These are phyloP conservation scores for Tremella yokohamensis DNA, from an alignment of 768 basidiomycete species.

Conservation along the genomic window DNA sequence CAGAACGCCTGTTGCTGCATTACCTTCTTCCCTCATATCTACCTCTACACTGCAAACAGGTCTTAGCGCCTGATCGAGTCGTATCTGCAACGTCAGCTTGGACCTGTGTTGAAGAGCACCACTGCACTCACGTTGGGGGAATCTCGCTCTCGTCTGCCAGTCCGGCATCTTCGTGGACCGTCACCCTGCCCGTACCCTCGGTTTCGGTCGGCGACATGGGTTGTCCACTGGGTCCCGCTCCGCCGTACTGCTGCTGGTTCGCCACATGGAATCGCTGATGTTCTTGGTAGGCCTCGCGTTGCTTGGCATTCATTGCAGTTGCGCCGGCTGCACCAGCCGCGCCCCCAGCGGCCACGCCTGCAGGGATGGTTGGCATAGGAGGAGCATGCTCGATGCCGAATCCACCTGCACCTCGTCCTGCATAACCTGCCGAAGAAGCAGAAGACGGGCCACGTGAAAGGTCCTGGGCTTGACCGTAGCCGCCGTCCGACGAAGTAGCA, in stretches of 20 bases:
- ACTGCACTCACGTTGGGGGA: constrained; percentile 48
- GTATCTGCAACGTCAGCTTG: constrained; percentile 13
- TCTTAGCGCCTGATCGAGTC: constrained; percentile 23
- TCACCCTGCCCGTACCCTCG: constrained; percentile 16
- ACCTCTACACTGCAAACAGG: too few species aligned
- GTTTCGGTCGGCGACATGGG: constrained; percentile 28
- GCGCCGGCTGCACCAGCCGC: constrained; percentile 27
- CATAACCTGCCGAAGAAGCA: constrained; percentile 46
- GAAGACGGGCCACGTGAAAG: constrained; percentile 43
- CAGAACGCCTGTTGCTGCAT: too few species aligned
- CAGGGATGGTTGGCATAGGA: constrained; percentile 29
- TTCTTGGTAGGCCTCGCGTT: constrained; percentile 48
- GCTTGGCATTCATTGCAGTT: constrained; percentile 40
- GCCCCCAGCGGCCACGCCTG: constrained; percentile 20
- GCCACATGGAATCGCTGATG: constrained; percentile 31
- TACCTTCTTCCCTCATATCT: too few species aligned
- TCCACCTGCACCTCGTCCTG: constrained; percentile 40
- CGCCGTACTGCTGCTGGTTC: constrained; percentile 20
- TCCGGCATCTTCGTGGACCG: constrained; percentile 42
- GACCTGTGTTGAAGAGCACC: background rate
- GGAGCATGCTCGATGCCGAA: constrained; percentile 16
- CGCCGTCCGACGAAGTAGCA: constrained; percentile 36
- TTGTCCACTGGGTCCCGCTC: constrained; percentile 11
- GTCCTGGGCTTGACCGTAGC: constrained; percentile 24
- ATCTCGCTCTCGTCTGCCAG: constrained; percentile 37